A percentile compares a stretch with the other conserved stretches of the same genome.
phyloP scores from a whole-genome alignment of 176 grass and related monocot genomes.

The Rhipidocladum racemiflorum region DNA sequence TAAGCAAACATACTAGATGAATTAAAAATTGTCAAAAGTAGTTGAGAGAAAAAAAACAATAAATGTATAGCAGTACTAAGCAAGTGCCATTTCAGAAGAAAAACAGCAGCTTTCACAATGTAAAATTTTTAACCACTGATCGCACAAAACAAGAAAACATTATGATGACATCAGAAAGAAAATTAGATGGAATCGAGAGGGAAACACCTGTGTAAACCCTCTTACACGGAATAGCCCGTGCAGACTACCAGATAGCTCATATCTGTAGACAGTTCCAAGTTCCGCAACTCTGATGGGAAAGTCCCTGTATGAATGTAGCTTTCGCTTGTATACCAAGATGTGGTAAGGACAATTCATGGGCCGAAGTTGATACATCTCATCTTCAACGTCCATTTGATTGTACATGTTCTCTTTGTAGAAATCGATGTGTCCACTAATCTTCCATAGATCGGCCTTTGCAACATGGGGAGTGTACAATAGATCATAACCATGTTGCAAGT shows the following conservation, averaged over 20 bases:
- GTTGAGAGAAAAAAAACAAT: not conserved
- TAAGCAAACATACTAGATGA: not conserved
- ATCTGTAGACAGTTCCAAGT: constrained; percentile 97
- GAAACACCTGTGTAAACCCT: constrained; percentile 90
- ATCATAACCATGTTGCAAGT: constrained; percentile 77
- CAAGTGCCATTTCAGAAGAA: too few relatives aligned
- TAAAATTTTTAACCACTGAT: not conserved
- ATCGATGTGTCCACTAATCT: constrained; percentile 85
- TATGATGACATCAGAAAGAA: constrained; percentile 1
- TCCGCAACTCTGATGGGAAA: constrained; percentile 90
- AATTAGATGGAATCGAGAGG: not conserved
- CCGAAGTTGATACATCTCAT: constrained; percentile 87
- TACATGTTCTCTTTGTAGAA: constrained; percentile 98
- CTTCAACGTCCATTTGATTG: constrained; percentile 88
- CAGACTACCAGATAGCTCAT: constrained; percentile 76
- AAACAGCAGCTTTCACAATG: not conserved
- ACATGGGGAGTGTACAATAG: constrained; percentile 93
- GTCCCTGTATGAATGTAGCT: constrained; percentile 88
- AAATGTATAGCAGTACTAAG: not conserved
- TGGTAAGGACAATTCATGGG: constrained; percentile 99
- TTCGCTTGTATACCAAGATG: constrained; percentile 92
- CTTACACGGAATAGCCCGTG: constrained; percentile 94
- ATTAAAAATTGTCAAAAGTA: not conserved
- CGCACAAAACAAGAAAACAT: not conserved
- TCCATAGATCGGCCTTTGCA: constrained; percentile 92